Evolutionary conservation across 805 yeast species (phyloP), one percentile per base, ranked within the genome.

Genomic region (Cyberlindnera suaveolens): DNA sequence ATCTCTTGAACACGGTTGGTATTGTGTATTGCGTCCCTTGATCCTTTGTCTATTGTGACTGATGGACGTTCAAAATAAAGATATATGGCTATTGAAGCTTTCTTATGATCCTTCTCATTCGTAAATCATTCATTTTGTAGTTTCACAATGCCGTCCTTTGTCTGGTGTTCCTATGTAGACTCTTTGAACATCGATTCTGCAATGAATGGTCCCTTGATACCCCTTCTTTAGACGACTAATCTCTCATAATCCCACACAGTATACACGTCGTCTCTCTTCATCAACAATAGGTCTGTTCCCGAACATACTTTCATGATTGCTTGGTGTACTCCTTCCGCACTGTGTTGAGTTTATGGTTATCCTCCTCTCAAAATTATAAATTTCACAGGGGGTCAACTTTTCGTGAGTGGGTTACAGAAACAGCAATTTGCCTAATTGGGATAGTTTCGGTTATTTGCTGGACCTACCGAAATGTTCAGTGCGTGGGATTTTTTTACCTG

Each of bases 21-120:
- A 11, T 13, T 86, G 93, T 82, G 91, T 78, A 58, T 91, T 97
- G 82, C 97, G 97, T 19, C 77, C 91, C 97, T 77, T 88, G 89
- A 96, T 90, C 89, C 76, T 97, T 80, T 90, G 97, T 78, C 90
- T 93, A 80, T 90, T 26, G 16, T 2, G 7, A 6, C 15, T n/a
- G 16, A 15, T 14, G 4, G 10, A 31, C 14, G 16, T 15, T 31
- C 10, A n/a, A 31, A 34, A 34, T 5, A 34, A 15, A 30, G 15
- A 6, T 11, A 19, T 11, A 13, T 18, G 17, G 26, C 2, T 19
- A 19, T 7, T 19, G 23, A 7, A 3, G 23, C 23, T 19, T 6
- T 19, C 20, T 19, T 19, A 6, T 19, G 23, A 19, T 19, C 4
- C 23, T 19, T 19, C 23, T 19, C 8, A 19, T 19, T 17, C 18